A percentile compares a stretch with the other conserved stretches of the same genome.
These are phyloP conservation scores for Pinus albicaulis DNA, from an alignment of 75 land plant species.

Conservation along the genomic window DNA sequence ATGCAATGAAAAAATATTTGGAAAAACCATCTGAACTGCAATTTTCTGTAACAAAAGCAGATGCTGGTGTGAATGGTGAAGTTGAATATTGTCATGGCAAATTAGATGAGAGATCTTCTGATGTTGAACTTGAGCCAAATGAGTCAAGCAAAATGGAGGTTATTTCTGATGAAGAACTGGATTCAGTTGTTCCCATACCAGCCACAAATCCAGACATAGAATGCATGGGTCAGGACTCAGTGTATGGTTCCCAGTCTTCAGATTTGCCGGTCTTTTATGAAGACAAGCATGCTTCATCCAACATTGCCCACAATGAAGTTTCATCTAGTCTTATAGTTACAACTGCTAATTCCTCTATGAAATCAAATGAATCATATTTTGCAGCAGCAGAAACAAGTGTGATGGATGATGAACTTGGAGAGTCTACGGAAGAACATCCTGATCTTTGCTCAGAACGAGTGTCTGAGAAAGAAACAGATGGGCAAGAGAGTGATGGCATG, in stretches of 20 bases:
- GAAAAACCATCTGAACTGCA: background rate
- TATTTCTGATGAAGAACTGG: background rate
- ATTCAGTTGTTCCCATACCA: background rate
- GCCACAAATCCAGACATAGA: background rate
- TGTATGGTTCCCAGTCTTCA: background rate
- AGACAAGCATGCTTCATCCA: background rate
- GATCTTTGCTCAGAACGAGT: constrained; percentile 1
- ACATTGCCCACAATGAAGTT: background rate
- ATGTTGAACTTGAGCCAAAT: constrained; percentile 2
- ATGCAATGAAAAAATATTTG: background rate
- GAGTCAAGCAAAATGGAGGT: background rate
- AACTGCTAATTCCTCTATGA: background rate
- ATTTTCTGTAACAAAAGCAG: background rate
- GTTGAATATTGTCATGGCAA: background rate
- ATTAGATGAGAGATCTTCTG: background rate
- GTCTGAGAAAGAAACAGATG: constrained; percentile 3
- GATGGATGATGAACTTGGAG: background rate
- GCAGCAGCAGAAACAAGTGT: background rate
- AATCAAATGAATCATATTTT: background rate
- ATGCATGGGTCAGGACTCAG: background rate
- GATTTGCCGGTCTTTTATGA: background rate
- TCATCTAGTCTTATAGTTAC: background rate
- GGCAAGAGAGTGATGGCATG: background rate
- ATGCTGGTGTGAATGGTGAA: background rate
- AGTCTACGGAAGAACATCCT: background rate